Evolutionary conservation across 148 eudicot genomes (phyloP).

Genomic region (Vaccinium vitisidaea): DNA sequence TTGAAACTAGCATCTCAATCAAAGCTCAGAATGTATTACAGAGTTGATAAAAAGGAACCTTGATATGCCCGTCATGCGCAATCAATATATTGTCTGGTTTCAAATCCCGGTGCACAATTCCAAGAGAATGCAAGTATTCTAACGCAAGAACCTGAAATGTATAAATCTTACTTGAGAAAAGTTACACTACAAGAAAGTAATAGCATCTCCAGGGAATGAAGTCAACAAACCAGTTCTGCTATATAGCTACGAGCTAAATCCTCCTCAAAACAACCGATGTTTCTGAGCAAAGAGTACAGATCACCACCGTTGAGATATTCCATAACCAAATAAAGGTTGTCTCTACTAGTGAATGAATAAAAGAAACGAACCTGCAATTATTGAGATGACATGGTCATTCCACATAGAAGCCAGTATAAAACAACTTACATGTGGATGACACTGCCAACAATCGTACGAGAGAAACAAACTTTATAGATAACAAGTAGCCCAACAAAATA

Average conservation of each 20-base stretch:
- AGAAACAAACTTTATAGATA: neutral
- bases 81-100: conserved; percentile 75
- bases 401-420: neutral
- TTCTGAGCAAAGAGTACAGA: conserved; percentile 57
- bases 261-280: conserved; percentile 65
- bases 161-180: conserved; percentile 1
- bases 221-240: conserved; percentile 53
- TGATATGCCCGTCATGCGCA: conserved; percentile 69
- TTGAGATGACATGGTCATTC: neutral
- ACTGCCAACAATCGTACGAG: neutral
- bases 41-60: conserved; percentile 33
- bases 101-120: conserved; percentile 68
- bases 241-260: conserved; percentile 53
- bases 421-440: neutral
- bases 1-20: neutral
- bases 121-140: conserved; percentile 67
- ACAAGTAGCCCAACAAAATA: neutral
- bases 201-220: conserved; percentile 1
- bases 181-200: conserved; percentile 13
- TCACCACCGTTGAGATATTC: conserved; percentile 75
- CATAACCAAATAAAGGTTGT: conserved; percentile 66
- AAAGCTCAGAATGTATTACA: neutral
- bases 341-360: conserved; percentile 66
- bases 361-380: conserved; percentile 59
- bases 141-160: conserved; percentile 62